Conservation (phyloP, 106 monocot genomes). For the Hemerocallis citrina region DNA sequence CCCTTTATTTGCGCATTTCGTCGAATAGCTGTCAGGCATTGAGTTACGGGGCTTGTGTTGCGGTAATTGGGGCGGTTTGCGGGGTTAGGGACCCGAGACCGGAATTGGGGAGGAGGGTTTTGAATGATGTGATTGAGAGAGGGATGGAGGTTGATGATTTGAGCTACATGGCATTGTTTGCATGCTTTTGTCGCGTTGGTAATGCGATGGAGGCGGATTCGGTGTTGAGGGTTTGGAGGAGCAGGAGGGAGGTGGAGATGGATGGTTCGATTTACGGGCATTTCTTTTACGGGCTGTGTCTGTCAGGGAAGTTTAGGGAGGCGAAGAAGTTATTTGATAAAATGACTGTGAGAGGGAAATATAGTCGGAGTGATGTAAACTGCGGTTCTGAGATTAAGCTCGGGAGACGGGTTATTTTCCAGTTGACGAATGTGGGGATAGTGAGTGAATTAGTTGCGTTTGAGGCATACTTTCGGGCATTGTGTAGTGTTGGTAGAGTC, state of each 20-base stretch:
- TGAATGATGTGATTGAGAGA: conserved; percentile 27
- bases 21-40: conserved; percentile 9
- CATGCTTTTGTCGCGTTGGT: conserved; percentile 25
- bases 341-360: conserved; percentile 1
- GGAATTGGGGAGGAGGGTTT: conserved; percentile 3
- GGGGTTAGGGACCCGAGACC: conserved; percentile 7
- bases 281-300: conserved; percentile 25
- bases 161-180: conserved; percentile 22
- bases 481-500: conserved; percentile 15
- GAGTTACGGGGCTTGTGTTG: conserved; percentile 4
- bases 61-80: conserved; percentile 19
- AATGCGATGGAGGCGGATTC: conserved; percentile 23
- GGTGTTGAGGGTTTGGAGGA: conserved; percentile 14
- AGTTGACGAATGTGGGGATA: conserved; percentile 2
- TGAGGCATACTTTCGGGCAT: conserved; percentile 22
- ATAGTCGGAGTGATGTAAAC: no score
- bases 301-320: conserved; percentile 24
- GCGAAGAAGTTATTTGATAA: conserved; percentile 38
- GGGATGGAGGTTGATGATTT: conserved; percentile 22
- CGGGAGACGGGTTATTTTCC: conserved; percentile 31
- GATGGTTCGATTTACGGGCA: conserved; percentile 17
- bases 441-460: conserved; percentile 14
- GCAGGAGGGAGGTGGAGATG: conserved; percentile 6
- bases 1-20: conserved; percentile 13
- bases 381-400: neutral